Conservation (phyloP, 495 filamentous ascomycete genomes). For the Schizothecium vesticola region DNA sequence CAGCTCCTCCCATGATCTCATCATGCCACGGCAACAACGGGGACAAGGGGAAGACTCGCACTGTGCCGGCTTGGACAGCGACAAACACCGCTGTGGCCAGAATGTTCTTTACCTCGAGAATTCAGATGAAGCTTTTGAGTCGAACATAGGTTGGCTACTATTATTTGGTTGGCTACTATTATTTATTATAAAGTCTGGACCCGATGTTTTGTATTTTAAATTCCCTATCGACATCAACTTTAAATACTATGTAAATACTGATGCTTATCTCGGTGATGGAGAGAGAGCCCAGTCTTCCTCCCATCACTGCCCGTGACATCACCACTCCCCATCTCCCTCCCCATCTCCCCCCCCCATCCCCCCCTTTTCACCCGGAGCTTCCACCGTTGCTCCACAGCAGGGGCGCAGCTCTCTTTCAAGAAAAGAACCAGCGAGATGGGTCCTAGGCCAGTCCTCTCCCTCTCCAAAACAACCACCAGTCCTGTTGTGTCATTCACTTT, state of each 20-base stretch:
- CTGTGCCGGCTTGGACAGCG: not conserved
- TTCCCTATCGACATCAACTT: not conserved
- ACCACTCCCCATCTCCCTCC: not conserved
- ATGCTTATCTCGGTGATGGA: not conserved
- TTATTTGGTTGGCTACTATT: too few species aligned
- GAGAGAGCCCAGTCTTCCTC: not conserved
- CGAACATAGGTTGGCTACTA: not conserved
- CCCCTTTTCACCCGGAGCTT: not conserved
- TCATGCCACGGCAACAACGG: constrained; percentile 26
- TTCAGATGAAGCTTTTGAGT: not conserved
- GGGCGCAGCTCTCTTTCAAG: not conserved
- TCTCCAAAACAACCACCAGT: not conserved
- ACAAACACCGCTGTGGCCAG: not conserved
- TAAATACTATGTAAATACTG: too few species aligned
- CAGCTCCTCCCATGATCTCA: constrained; percentile 28
- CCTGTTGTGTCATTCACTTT: not conserved
- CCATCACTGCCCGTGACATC: not conserved
- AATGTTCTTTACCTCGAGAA: not conserved
- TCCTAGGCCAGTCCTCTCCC: too few species aligned
- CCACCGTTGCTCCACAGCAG: not conserved
- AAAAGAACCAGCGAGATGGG: not conserved
- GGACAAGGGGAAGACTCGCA: not conserved
- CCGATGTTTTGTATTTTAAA: not conserved
- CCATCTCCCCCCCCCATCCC: not conserved
- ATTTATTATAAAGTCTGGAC: not conserved